These are phyloP conservation scores for Cryphonectria parasitica DNA, from an alignment of 2,329 filamentous ascomycete genomes.

Conservation along the genomic window DNA sequence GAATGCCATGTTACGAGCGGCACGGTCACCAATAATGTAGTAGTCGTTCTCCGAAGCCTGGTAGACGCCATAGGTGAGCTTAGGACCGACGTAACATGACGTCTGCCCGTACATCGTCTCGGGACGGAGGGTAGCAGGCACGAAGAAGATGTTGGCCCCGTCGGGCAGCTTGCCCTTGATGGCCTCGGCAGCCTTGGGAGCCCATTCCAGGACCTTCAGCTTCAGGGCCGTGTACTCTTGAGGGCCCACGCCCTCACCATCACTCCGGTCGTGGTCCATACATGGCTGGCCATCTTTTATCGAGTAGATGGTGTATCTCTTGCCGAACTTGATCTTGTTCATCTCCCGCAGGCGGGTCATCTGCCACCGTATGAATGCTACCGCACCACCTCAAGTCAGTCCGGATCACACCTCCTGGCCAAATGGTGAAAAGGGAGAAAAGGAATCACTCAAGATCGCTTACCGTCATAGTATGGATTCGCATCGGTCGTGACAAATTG, in stretches of 20 bases:
- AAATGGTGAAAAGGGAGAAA: background rate
- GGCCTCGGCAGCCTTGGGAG: conserved; percentile 70
- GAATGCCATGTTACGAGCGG: conserved; percentile 91
- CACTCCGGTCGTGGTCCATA: conserved; percentile 53
- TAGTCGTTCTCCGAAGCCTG: conserved; percentile 78
- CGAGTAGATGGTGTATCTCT: conserved; percentile 85
- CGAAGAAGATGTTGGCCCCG: conserved; percentile 80
- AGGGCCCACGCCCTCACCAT: conserved; percentile 43
- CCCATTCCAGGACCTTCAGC: conserved; percentile 88
- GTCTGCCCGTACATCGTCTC: conserved; percentile 99
- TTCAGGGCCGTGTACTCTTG: conserved; percentile 89
- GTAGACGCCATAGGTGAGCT: conserved; percentile 87
- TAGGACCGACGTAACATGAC: conserved; percentile 92
- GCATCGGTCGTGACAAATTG: conserved; percentile 94
- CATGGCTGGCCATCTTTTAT: conserved; percentile 83
- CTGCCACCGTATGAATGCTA: conserved; percentile 88
- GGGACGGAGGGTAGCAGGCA: conserved; percentile 88
- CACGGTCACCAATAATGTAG: conserved; percentile 80
- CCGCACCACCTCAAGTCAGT: background rate
- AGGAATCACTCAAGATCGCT: background rate
- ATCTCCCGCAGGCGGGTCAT: conserved; percentile 91
- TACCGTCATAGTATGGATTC: conserved; percentile 88
- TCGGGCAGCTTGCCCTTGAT: conserved; percentile 79
- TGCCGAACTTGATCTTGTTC: conserved; percentile 90
- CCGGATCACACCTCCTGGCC: background rate